phyloP scores from a whole-genome alignment of 177 flowering plant species.

The Tripterygium wilfordii region DNA sequence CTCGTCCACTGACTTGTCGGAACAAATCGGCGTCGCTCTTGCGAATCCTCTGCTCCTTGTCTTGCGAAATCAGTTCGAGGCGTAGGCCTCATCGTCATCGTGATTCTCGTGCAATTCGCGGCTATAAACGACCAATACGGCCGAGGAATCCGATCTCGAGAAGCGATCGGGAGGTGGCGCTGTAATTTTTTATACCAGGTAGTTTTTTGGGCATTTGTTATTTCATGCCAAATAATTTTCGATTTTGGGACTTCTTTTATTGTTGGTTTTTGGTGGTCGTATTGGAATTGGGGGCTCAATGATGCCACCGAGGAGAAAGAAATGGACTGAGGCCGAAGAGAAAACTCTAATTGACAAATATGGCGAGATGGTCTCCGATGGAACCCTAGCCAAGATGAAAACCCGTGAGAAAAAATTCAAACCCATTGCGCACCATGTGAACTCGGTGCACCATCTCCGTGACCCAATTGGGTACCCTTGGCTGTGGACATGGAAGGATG shows the following conservation, averaged over 20 bases:
- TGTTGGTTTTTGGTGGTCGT: not conserved
- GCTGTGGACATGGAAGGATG: constrained; percentile 96
- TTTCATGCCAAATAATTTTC: too few species aligned
- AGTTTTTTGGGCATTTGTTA: too few species aligned
- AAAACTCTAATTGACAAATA: constrained; percentile 79
- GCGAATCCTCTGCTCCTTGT: too few species aligned
- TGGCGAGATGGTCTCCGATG: constrained; percentile 65
- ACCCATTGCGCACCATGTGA: constrained; percentile 72
- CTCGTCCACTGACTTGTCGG: too few species aligned
- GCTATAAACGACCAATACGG: too few species aligned
- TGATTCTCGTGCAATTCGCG: too few species aligned
- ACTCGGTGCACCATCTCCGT: constrained; percentile 57
- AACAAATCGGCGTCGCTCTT: too few species aligned
- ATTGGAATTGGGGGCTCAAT: constrained; percentile 7
- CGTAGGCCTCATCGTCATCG: too few species aligned
- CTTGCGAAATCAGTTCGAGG: too few species aligned
- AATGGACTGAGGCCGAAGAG: constrained; percentile 96
- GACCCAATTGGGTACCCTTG: constrained; percentile 73
- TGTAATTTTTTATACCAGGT: too few species aligned
- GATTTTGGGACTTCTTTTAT: not conserved
- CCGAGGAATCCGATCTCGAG: too few species aligned
- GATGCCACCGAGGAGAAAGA: constrained; percentile 71
- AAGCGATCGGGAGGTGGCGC: too few species aligned
- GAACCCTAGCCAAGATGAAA: constrained; percentile 71
- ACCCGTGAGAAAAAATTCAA: constrained; percentile 81